Percentiles rank a stretch among this genome's conserved stretches.
phyloP scores from a whole-genome alignment of 768 basidiomycete species.

The Boletus huronensis region DNA sequence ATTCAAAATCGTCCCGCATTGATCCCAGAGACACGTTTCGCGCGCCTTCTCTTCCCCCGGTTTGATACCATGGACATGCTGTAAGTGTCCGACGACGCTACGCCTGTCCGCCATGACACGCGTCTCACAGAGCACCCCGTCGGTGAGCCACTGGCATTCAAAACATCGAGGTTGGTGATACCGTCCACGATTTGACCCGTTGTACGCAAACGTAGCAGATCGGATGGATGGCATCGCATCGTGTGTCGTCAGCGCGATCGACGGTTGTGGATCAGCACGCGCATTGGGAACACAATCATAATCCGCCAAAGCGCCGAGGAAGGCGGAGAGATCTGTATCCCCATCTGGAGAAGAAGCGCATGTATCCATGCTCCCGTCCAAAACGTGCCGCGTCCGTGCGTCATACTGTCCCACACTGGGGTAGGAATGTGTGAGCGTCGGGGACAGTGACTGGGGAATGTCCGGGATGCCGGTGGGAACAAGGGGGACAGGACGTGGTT shows the following conservation, averaged over 20 bases:
- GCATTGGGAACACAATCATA: background rate
- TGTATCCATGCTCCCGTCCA: background rate
- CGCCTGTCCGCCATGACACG: constrained; percentile 10
- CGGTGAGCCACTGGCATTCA: constrained; percentile 14
- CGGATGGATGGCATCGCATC: background rate
- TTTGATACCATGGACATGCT: constrained; percentile 9
- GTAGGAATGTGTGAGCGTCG: background rate
- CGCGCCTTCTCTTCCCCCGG: constrained; percentile 17
- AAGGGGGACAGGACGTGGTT: background rate
- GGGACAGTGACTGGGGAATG: background rate
- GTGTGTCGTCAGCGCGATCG: background rate
- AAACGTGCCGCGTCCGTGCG: background rate
- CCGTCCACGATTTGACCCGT: background rate
- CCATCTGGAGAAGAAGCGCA: background rate
- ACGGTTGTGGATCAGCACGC: background rate
- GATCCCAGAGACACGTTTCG: constrained; percentile 18
- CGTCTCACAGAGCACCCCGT: constrained; percentile 3
- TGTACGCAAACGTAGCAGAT: background rate
- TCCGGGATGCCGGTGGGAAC: background rate
- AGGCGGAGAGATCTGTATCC: background rate
- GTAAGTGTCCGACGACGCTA: constrained; percentile 15
- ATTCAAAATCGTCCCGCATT: constrained; percentile 19
- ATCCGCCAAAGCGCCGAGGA: background rate
- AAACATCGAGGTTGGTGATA: background rate
- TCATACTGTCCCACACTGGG: background rate